Evolutionary conservation across 768 basidiomycete genomes (phyloP).

Genomic region (Exsudoporus frostii): DNA sequence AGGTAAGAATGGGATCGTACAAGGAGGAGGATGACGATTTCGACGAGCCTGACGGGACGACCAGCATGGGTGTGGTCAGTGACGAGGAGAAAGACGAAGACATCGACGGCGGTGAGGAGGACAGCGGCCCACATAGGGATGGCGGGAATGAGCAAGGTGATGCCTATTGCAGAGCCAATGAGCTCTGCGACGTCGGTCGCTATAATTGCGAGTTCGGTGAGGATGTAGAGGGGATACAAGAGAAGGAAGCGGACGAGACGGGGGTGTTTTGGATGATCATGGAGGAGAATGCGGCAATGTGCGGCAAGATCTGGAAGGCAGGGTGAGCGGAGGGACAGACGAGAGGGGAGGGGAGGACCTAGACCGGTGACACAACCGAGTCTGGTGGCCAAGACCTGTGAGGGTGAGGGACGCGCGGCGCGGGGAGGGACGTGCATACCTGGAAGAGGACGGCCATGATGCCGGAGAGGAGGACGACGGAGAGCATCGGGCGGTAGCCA

Average conservation of each 20-base stretch:
- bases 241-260: conserved; percentile 36
- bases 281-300: conserved; percentile 46
- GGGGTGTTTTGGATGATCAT: conserved; percentile 41
- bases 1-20: conserved; percentile 15
- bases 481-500: conserved; percentile 45
- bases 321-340: neutral
- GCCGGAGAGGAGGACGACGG: conserved; percentile 45
- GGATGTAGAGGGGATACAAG: conserved; percentile 45
- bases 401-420: neutral
- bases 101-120: conserved; percentile 47
- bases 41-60: conserved; percentile 39
- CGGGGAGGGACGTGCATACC: conserved; percentile 1
- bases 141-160: conserved; percentile 48
- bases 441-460: conserved; percentile 45
- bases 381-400: conserved; percentile 38
- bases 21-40: conserved; percentile 34
- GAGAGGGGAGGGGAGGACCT: conserved; percentile 7
- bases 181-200: conserved; percentile 60
- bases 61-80: conserved; percentile 32
- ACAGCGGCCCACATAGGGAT: conserved; percentile 50
- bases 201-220: conserved; percentile 51
- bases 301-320: conserved; percentile 39
- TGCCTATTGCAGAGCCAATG: conserved; percentile 56
- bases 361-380: conserved; percentile 36
- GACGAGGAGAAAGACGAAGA: conserved; percentile 45